phyloP scores from a whole-genome alignment of 1,284 basidiomycete genomes.

The Fistulina hepatica region DNA sequence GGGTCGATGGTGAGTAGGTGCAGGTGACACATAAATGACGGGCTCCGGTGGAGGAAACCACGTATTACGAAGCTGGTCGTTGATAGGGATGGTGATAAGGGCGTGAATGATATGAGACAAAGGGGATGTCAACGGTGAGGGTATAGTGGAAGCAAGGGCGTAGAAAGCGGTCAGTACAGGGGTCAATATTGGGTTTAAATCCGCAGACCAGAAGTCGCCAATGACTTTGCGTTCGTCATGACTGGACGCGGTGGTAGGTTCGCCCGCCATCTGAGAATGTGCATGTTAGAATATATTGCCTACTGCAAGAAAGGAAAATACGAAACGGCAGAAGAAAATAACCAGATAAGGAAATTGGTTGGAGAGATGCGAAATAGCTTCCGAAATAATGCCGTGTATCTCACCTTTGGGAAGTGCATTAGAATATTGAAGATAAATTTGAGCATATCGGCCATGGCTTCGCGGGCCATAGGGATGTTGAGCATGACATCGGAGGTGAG shows the following conservation, averaged over 20 bases:
- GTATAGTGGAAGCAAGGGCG: constrained; percentile 44
- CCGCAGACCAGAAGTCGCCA: constrained; percentile 47
- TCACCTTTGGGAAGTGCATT: constrained; percentile 47
- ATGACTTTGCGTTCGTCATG: constrained; percentile 27
- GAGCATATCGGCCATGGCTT: constrained; percentile 65
- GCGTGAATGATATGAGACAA: constrained; percentile 66
- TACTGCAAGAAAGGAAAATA: constrained; percentile 4
- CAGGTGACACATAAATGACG: too few relatives aligned
- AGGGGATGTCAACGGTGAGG: constrained; percentile 52
- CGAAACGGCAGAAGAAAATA: too few relatives aligned
- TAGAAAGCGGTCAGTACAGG: constrained; percentile 55
- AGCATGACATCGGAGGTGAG: constrained; percentile 34
- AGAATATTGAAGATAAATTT: constrained; percentile 71
- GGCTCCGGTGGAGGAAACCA: too few relatives aligned
- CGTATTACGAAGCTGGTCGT: constrained; percentile 36
- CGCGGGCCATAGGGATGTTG: constrained; percentile 44
- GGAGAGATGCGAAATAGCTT: too few relatives aligned
- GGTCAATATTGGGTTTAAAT: constrained; percentile 22
- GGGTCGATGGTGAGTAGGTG: too few relatives aligned
- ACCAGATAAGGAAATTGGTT: neutral
- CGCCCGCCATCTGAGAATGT: constrained; percentile 38
- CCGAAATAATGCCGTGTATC: too few relatives aligned
- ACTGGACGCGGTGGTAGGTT: constrained; percentile 24
- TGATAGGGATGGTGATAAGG: constrained; percentile 60
- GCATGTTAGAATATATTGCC: neutral